Percentiles rank a stretch among this genome's conserved stretches.
Conservation (phyloP, 2,329 filamentous ascomycete genomes). For the Tolypocladium album region DNA sequence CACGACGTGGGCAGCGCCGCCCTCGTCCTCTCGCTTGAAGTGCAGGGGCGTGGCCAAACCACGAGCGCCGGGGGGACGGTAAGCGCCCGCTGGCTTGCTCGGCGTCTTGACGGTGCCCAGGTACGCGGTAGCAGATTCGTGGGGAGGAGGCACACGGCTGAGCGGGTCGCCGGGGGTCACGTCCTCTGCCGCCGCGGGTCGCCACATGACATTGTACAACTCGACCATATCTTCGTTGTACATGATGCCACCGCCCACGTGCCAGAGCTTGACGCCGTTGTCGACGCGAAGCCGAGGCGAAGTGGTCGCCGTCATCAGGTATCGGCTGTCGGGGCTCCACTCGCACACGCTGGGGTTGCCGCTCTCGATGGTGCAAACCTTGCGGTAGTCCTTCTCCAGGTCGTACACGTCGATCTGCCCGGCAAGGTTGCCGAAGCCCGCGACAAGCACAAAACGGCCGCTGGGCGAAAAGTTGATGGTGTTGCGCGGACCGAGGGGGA, state of each 20-base stretch:
- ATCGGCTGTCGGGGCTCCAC: conserved; percentile 93
- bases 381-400: conserved; percentile 83
- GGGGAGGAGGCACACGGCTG: conserved; percentile 62
- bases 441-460: conserved; percentile 84
- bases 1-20: conserved; percentile 74
- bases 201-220: conserved; percentile 84
- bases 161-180: conserved; percentile 60
- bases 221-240: conserved; percentile 94
- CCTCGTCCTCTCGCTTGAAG: conserved; percentile 97
- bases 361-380: conserved; percentile 88
- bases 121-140: conserved; percentile 73
- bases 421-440: conserved; percentile 93
- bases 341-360: conserved; percentile 93
- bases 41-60: conserved; percentile 81
- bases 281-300: conserved; percentile 91
- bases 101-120: conserved; percentile 84
- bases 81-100: conserved; percentile 93
- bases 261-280: conserved; percentile 93
- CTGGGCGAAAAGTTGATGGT: conserved; percentile 92
- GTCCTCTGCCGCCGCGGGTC: conserved; percentile 56
- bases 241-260: conserved; percentile 79
- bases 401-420: conserved; percentile 98
- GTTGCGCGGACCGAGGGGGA: conserved; percentile 81
- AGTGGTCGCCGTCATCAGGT: conserved; percentile 95
- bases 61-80: conserved; percentile 86